phyloP scores from a whole-genome alignment of 805 yeast species.

The Saccharomycopsis selenospora region DNA sequence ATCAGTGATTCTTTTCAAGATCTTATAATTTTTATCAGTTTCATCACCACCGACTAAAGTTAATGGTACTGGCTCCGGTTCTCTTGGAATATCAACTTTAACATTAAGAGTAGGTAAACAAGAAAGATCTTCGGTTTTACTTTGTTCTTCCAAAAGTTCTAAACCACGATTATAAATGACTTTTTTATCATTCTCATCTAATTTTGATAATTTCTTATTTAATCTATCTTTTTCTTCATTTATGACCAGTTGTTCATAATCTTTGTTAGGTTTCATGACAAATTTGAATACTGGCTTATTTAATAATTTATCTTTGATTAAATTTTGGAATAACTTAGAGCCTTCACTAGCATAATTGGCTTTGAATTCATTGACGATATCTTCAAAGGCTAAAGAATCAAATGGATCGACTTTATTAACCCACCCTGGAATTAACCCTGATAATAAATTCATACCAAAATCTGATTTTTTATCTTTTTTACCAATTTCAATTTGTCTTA shows the following conservation, averaged over 20 bases:
- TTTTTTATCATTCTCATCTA: conserved; percentile 51
- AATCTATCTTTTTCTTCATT: conserved; percentile 54
- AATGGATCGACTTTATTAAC: conserved; percentile 76
- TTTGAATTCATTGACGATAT: conserved; percentile 51
- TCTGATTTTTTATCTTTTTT: conserved; percentile 85
- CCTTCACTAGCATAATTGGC: conserved; percentile 45
- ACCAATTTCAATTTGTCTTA: conserved; percentile 79
- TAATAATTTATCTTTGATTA: conserved; percentile 49
- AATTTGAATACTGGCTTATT: conserved; percentile 58
- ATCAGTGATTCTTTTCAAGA: conserved; percentile 48
- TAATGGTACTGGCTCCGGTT: conserved; percentile 36
- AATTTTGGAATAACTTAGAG: conserved; percentile 51
- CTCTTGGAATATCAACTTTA: conserved; percentile 58
- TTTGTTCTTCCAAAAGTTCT: conserved; percentile 54
- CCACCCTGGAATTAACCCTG: conserved; percentile 77
- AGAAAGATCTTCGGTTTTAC: conserved; percentile 62
- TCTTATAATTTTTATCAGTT: conserved; percentile 29
- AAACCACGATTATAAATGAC: conserved; percentile 54
- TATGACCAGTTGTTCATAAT: conserved; percentile 43
- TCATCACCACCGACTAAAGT: conserved; percentile 28
- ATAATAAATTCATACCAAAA: conserved; percentile 75
- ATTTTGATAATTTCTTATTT: conserved; percentile 31
- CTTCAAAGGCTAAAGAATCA: conserved; percentile 57
- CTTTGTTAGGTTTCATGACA: conserved; percentile 63
- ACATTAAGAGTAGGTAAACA: conserved; percentile 73